A percentile compares a stretch with the other conserved stretches of the same genome.
phyloP scores from a whole-genome alignment of 106 monocot genomes.

The Platanthera zijinensis region DNA sequence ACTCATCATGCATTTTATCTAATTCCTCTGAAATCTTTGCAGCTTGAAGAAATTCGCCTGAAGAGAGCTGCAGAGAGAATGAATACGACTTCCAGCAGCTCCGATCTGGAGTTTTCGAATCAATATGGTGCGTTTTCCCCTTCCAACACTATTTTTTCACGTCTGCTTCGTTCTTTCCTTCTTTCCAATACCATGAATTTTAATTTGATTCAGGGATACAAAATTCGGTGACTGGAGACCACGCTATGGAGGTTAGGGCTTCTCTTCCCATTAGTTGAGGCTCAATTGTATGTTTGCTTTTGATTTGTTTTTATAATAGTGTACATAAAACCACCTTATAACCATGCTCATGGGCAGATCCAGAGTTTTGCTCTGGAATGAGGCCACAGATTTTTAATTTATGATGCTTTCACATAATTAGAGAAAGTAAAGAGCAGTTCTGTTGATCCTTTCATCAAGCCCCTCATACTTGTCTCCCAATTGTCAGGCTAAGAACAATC shows the following conservation, averaged over 20 bases:
- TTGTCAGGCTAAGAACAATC: too few species aligned
- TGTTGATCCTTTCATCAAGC: too few species aligned
- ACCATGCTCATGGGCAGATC: too few species aligned
- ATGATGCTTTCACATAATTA: too few species aligned
- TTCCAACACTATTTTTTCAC: neutral
- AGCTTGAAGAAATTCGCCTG: constrained; percentile 82
- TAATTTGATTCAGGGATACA: constrained; percentile 27
- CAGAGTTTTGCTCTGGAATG: too few species aligned
- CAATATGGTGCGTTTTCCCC: constrained; percentile 15
- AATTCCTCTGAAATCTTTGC: neutral
- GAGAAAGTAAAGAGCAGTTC: too few species aligned
- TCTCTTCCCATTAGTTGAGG: neutral
- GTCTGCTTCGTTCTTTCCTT: neutral
- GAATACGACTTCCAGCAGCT: constrained; percentile 38
- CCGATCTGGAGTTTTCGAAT: constrained; percentile 45
- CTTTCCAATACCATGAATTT: neutral
- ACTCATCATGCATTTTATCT: neutral
- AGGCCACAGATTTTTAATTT: too few species aligned
- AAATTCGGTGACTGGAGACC: constrained; percentile 19
- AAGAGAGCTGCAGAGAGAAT: constrained; percentile 78
- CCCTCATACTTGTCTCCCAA: too few species aligned
- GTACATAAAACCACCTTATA: too few species aligned
- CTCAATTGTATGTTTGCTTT: too few species aligned
- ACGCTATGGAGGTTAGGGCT: constrained; percentile 32
- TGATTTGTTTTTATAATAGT: too few species aligned